Evolutionary conservation across 139 green algal species (phyloP), one percentile per base, ranked within the genome.

Genomic region (Picochlorum costavermella): DNA sequence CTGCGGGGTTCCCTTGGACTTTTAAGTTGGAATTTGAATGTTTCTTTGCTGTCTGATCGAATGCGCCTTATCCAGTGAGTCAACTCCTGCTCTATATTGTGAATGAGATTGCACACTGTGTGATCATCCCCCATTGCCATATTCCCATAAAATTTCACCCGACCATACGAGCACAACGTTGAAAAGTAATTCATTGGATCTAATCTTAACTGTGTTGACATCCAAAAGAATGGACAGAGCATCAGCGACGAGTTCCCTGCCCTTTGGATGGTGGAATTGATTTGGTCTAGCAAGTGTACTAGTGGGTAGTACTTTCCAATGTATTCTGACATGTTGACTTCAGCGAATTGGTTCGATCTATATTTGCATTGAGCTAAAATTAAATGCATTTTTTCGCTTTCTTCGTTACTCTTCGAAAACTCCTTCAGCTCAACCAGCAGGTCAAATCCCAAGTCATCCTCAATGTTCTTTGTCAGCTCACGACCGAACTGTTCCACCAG

Each of bases 341-440:
- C 23, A 28, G 23, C 25, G 6, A 30, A 20, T 23, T 59, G n/a
- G 6, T 29, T 17, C 14, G 23, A 37, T 31, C 50, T 30, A 31
- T 37, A 59, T 59, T 59, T 59, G 50, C 50, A 59, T 59, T 59
- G 50, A 12, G 50, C 50, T 30, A 59, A 17, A 17, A 59, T 59
- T 5, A 59, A 59, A 59, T 59, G 50, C 10, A 55, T 55, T 12
- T 40, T 6, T 10, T 11, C 11, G 12, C 9, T 53, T 28, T 8
- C 10, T 9, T 53, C 46, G 20, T 56, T 20, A 1, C 17, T 16
- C n/a, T 20, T 56, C 14, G 6, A 11, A 28, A 11, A 28, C 17
- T 56, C 50, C 25, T 59, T 11, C 50, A 59, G 13, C 25, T 59
- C 23, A 30, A 59, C 50, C 50, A 59, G 12, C 12, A 59, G 20